These are phyloP conservation scores for Chaetothyriales sp. DNA, from an alignment of 2,329 filamentous ascomycete species.

Conservation along the genomic window DNA sequence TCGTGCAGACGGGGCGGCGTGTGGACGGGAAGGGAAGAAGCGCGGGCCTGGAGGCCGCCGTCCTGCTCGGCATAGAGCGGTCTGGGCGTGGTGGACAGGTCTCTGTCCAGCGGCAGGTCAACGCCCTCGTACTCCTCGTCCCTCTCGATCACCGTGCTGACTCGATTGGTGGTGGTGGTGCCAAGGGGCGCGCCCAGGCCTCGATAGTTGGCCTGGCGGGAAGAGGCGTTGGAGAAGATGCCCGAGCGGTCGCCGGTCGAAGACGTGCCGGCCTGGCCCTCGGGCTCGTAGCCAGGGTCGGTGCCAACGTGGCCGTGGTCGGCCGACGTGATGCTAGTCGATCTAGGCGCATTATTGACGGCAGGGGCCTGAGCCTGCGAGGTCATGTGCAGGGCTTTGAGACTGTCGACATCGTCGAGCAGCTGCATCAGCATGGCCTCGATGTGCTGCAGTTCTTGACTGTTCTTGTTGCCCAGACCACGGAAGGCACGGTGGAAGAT, in stretches of 20 bases:
- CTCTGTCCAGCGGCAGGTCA: conserved; percentile 4
- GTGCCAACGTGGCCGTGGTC: conserved; percentile 55
- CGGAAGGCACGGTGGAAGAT: conserved; percentile 92
- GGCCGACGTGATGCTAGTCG: conserved; percentile 50
- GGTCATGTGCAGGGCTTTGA: conserved; percentile 47
- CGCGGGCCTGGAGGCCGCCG: too few relatives aligned
- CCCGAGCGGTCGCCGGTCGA: conserved; percentile 59
- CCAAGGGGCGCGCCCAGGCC: conserved; percentile 39
- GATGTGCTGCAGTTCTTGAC: conserved; percentile 75
- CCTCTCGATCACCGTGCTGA: conserved; percentile 77
- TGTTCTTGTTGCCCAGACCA: conserved; percentile 73
- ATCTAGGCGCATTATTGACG: conserved; percentile 6
- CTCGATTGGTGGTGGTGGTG: conserved; percentile 64
- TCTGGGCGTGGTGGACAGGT: conserved; percentile 5
- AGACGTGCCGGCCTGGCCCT: conserved; percentile 63
- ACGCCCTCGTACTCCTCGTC: conserved; percentile 49
- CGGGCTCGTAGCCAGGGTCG: conserved; percentile 71
- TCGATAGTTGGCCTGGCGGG: conserved; percentile 22
- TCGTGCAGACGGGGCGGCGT: conserved; percentile 31
- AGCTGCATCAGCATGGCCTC: conserved; percentile 87
- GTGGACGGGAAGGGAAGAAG: conserved; percentile 31
- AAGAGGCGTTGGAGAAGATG: conserved; percentile 47
- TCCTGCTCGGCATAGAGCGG: conserved; percentile 16
- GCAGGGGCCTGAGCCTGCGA: conserved; percentile 18
- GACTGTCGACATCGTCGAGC: conserved; percentile 75